Evolutionary conservation across 345 rosid genomes (phyloP), one percentile per base, ranked within the genome.

Genomic region (Trapa bicornis): DNA sequence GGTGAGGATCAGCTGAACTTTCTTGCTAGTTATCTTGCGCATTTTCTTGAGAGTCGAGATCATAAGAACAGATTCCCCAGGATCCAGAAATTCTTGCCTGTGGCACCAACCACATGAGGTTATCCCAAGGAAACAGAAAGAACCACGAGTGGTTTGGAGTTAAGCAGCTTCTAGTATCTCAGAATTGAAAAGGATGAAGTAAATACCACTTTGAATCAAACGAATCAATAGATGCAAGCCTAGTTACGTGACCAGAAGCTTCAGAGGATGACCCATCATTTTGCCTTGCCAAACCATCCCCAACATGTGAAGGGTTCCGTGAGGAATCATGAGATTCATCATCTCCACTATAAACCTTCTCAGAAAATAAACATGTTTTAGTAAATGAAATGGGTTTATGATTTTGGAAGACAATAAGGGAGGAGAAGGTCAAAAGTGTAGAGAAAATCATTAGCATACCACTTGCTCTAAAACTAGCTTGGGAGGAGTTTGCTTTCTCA

Each of bases 1-100:
- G 68, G 97, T 93, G 57, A 93, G 97, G 74, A 93, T 90, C 53
- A 94, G 96, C 80, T 94, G 97, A 81, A 94, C 97, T 72, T 94
- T 94, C 82, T 95, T 91, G 85, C 85, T 94, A 5, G 99, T 81
- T 75, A 91, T 62, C 76, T 94, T 94, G 80, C 83, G 92, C 67
- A 94, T 70, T 82, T 89, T 91, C 84, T 91, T 94, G 77, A 94
- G 95, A 79, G 87, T 85, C 41, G 99, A 87, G 77, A 94, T 91
- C 99, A 94, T 91, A 47, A 91, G 75, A 76, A 91, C 91, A 14
- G 96, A 89, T 77, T 94, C 97, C 68, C 97, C 96, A 1, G 85
- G 91, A 67, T 89, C 99, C 84, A 94, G 77, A 80, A 94, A 94
- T 77, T 91, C 97, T 84, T 94, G 96, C 97, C 99, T 91, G 84